These are phyloP conservation scores for Zarea fungicola DNA, from an alignment of 2,329 filamentous ascomycete genomes.

Conservation along the genomic window DNA sequence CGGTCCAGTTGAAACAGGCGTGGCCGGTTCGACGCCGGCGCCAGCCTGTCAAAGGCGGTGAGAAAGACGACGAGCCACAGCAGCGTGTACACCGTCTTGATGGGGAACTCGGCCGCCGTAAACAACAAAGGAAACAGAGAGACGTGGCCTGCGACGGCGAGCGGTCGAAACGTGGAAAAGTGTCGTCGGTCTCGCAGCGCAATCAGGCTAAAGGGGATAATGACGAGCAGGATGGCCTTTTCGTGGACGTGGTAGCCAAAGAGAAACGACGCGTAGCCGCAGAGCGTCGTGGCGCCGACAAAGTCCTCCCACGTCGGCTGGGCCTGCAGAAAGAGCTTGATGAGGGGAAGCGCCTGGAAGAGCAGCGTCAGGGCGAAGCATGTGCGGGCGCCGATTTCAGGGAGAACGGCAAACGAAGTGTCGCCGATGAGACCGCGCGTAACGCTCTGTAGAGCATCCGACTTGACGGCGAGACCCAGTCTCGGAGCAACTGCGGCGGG, in stretches of 20 bases:
- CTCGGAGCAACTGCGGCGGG: slow-evolving; percentile 66
- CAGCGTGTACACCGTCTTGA: slow-evolving; percentile 90
- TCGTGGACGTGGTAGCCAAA: slow-evolving; percentile 99
- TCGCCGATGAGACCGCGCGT: slow-evolving; percentile 91
- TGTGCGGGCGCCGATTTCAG: slow-evolving; percentile 71
- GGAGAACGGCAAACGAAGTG: slow-evolving; percentile 87
- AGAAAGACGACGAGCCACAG: slow-evolving; percentile 87
- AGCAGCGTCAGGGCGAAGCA: slow-evolving; percentile 81
- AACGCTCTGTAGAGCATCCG: slow-evolving; percentile 75
- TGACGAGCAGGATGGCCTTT: slow-evolving; percentile 89
- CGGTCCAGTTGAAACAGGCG: slow-evolving; percentile 87
- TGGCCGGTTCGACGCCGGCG: slow-evolving; percentile 73
- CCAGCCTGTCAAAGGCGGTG: slow-evolving; percentile 78
- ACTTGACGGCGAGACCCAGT: slow-evolving; percentile 67
- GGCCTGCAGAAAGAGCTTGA: slow-evolving; percentile 77
- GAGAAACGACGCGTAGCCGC: slow-evolving; percentile 92
- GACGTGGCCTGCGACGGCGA: slow-evolving; percentile 90
- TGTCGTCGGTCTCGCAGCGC: slow-evolving; percentile 86
- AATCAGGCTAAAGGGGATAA: slow-evolving; percentile 91
- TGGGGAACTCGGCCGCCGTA: slow-evolving; percentile 84
- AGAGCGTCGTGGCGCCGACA: slow-evolving; percentile 82
- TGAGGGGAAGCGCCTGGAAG: slow-evolving; percentile 73
- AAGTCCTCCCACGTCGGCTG: slow-evolving; percentile 86
- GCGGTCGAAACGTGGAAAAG: slow-evolving; percentile 82
- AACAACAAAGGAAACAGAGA: slow-evolving; percentile 93